phyloP scores from a whole-genome alignment of 148 eudicot species.

The Persicaria maculosa region DNA sequence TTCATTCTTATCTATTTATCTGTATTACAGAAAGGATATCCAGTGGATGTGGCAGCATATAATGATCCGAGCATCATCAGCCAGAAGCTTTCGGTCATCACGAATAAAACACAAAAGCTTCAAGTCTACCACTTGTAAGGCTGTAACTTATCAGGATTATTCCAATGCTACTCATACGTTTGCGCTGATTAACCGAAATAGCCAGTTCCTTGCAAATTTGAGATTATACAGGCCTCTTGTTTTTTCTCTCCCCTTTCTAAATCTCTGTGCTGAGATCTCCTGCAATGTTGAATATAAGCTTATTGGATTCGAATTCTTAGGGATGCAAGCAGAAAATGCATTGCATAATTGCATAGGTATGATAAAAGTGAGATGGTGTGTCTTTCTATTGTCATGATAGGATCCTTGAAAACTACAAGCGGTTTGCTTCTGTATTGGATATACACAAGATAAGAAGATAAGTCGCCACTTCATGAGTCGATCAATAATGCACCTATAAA shows the following conservation, averaged over 20 bases:
- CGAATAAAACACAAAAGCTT: constrained; percentile 80
- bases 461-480: background rate
- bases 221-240: background rate
- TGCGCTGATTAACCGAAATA: background rate
- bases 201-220: background rate
- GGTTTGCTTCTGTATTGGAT: constrained; percentile 1
- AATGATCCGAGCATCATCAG: constrained; percentile 69
- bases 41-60: constrained; percentile 71
- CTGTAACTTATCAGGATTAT: constrained; percentile 18
- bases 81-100: constrained; percentile 69
- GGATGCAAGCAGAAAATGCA: background rate
- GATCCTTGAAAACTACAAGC: background rate
- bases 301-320: background rate
- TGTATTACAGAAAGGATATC: constrained; percentile 81
- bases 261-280: background rate
- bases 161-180: constrained; percentile 6
- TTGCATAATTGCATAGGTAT: background rate
- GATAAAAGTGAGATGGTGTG: background rate
- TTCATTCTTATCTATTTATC: background rate
- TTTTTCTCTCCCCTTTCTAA: background rate
- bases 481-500: constrained; percentile 1
- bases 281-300: background rate
- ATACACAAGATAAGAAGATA: background rate
- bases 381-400: background rate
- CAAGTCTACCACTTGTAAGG: constrained; percentile 36